A percentile compares a stretch with the other conserved stretches of the same genome.
These are phyloP conservation scores for Phytophthora hibernalis DNA, from an alignment of 352 stramenopile genomes.

Conservation along the genomic window DNA sequence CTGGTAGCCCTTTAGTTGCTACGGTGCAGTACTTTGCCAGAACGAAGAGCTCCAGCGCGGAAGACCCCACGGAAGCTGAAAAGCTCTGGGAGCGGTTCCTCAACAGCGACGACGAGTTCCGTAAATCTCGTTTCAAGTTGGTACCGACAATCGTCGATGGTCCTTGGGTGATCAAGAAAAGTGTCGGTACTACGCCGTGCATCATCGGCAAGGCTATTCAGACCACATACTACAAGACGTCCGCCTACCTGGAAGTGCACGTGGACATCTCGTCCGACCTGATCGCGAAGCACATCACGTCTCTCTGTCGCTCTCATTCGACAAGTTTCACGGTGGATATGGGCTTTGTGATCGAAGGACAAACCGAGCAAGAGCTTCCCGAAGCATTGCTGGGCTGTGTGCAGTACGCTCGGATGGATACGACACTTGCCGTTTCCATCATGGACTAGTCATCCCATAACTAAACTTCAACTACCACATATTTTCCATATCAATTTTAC, in stretches of 20 bases:
- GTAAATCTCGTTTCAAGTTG: slow-evolving; percentile 78
- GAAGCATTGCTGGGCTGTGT: slow-evolving; percentile 80
- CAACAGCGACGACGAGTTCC: slow-evolving; percentile 68
- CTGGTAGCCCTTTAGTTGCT: slow-evolving; percentile 63
- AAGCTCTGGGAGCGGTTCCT: slow-evolving; percentile 74
- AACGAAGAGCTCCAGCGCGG: slow-evolving; percentile 39
- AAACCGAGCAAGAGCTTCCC: slow-evolving; percentile 67
- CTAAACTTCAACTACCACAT: slow-evolving; percentile 16
- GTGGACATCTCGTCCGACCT: slow-evolving; percentile 81
- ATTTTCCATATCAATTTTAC: background rate
- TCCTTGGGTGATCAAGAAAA: slow-evolving; percentile 85
- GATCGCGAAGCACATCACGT: slow-evolving; percentile 79
- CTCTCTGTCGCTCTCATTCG: slow-evolving; percentile 71
- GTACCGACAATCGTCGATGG: slow-evolving; percentile 80
- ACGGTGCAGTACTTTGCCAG: slow-evolving; percentile 82
- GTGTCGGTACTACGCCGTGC: slow-evolving; percentile 74
- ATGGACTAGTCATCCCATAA: slow-evolving; percentile 8
- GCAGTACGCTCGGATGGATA: slow-evolving; percentile 75
- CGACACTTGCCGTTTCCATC: slow-evolving; percentile 57
- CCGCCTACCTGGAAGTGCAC: slow-evolving; percentile 76
- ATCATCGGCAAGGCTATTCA: slow-evolving; percentile 78
- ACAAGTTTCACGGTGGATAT: slow-evolving; percentile 78
- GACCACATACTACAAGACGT: slow-evolving; percentile 65
- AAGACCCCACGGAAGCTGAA: slow-evolving; percentile 34
- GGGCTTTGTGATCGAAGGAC: slow-evolving; percentile 79